These are phyloP conservation scores for Komagataella ulmi DNA, from an alignment of 805 yeast genomes.

Conservation along the genomic window DNA sequence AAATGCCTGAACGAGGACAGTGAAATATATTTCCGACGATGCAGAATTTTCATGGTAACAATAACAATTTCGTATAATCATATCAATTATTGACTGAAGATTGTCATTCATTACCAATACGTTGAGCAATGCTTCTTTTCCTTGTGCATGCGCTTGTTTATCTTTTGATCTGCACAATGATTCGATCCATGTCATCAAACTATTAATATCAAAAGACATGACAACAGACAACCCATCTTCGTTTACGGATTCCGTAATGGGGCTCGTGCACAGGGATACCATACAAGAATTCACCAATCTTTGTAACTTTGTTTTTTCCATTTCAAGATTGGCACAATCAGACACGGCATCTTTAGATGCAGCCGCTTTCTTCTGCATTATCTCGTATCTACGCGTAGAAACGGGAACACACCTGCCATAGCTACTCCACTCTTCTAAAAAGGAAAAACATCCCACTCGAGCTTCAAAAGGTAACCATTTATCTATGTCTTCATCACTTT, in stretches of 20 bases:
- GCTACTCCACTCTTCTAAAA: constrained; percentile 91
- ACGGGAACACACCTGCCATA: constrained; percentile 53
- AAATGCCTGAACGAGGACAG: constrained; percentile 55
- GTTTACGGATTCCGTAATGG: constrained; percentile 31
- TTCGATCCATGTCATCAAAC: constrained; percentile 71
- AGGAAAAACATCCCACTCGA: constrained; percentile 68
- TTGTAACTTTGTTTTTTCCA: constrained; percentile 62
- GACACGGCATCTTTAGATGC: constrained; percentile 28
- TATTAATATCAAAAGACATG: constrained; percentile 58
- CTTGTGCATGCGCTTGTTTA: constrained; percentile 45
- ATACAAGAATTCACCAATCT: constrained; percentile 67
- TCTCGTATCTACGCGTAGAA: constrained; percentile 52
- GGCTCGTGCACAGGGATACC: constrained; percentile 73
- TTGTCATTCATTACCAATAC: constrained; percentile 48
- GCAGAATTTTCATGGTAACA: constrained; percentile 32
- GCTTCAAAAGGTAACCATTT: constrained; percentile 79
- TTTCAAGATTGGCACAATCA: constrained; percentile 63
- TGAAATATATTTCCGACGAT: constrained; percentile 57
- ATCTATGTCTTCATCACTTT: constrained; percentile 26
- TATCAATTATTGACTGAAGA: constrained; percentile 35
- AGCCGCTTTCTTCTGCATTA: constrained; percentile 31
- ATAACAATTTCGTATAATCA: constrained; percentile 64
- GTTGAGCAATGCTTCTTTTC: constrained; percentile 58
- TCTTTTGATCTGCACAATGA: constrained; percentile 48
- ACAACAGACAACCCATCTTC: constrained; percentile 34